Evolutionary conservation across 495 filamentous ascomycete species (phyloP).

Genomic region (Clohesyomyces aquaticus): DNA sequence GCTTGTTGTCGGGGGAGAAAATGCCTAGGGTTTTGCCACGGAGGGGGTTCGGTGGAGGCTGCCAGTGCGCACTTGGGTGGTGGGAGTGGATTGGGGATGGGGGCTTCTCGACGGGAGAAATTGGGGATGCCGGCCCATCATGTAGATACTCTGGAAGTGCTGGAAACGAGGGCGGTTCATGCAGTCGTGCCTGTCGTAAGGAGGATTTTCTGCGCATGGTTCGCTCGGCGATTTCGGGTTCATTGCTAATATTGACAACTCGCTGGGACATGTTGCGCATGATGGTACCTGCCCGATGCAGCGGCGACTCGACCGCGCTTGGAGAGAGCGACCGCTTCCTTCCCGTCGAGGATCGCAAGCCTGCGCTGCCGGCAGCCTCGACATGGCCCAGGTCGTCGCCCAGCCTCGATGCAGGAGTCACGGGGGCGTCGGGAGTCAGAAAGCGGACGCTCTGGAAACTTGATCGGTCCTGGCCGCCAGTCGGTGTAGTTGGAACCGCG

Average conservation of each 20-base stretch:
- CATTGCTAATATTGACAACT: constrained; percentile 95
- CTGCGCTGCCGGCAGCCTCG: constrained; percentile 56
- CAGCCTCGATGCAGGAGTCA: constrained; percentile 53
- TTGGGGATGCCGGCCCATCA: constrained; percentile 57
- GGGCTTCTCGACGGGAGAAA: constrained; percentile 54
- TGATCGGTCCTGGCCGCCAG: constrained; percentile 60
- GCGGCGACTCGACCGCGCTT: constrained; percentile 65
- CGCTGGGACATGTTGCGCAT: constrained; percentile 96
- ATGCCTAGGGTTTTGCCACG: constrained; percentile 85
- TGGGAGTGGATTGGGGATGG: constrained; percentile 25
- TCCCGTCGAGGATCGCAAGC: constrained; percentile 48
- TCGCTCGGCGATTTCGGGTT: constrained; percentile 77
- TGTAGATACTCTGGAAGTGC: constrained; percentile 58
- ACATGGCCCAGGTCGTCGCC: constrained; percentile 65
- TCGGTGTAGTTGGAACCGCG: constrained; percentile 44
- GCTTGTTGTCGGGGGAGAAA: constrained; percentile 72
- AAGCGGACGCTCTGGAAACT: constrained; percentile 64
- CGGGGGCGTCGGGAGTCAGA: constrained; percentile 45
- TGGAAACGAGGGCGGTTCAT: constrained; percentile 62
- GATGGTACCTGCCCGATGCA: constrained; percentile 83
- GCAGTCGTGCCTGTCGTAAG: constrained; percentile 55
- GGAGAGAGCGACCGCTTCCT: constrained; percentile 66
- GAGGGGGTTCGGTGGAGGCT: constrained; percentile 74
- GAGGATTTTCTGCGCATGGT: constrained; percentile 70
- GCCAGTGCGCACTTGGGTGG: constrained; percentile 39